These are phyloP conservation scores for Colletotrichum horii DNA, from an alignment of 2,329 filamentous ascomycete genomes.

Conservation along the genomic window DNA sequence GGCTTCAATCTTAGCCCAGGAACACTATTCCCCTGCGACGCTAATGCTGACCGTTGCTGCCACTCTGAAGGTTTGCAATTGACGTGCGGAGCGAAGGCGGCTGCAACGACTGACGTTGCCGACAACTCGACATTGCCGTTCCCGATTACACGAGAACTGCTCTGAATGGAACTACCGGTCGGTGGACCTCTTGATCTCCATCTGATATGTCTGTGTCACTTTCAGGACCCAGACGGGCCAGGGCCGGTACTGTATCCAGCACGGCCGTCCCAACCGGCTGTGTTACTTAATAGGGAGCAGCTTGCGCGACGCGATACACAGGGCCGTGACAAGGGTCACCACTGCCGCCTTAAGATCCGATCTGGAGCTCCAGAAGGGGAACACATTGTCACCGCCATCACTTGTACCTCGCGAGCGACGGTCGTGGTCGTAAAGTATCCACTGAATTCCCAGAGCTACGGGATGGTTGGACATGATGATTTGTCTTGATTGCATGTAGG, in stretches of 20 bases:
- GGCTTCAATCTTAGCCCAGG: background rate
- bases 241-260: constrained; percentile 2
- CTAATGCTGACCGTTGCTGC: constrained; percentile 10
- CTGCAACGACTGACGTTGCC: constrained; percentile 16
- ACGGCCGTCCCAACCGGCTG: constrained; percentile 12
- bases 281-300: constrained; percentile 22
- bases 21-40: background rate
- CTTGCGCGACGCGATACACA: constrained; percentile 20
- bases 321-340: constrained; percentile 14
- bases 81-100: constrained; percentile 7
- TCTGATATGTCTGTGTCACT: constrained; percentile 19
- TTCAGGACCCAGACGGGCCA: background rate
- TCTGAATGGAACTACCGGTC: constrained; percentile 5
- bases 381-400: background rate
- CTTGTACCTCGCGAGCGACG: background rate
- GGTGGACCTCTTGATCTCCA: constrained; percentile 15
- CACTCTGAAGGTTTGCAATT: constrained; percentile 15
- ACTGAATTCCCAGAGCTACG: constrained; percentile 15
- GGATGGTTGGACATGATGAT: constrained; percentile 10
- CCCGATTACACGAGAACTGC: background rate
- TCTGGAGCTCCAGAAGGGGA: background rate
- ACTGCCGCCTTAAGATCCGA: constrained; percentile 11
- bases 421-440: constrained; percentile 19
- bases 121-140: background rate
- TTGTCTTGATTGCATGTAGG: constrained; percentile 11